Conservation (phyloP, 176 grass and related monocot genomes). For the Avena insularis region DNA sequence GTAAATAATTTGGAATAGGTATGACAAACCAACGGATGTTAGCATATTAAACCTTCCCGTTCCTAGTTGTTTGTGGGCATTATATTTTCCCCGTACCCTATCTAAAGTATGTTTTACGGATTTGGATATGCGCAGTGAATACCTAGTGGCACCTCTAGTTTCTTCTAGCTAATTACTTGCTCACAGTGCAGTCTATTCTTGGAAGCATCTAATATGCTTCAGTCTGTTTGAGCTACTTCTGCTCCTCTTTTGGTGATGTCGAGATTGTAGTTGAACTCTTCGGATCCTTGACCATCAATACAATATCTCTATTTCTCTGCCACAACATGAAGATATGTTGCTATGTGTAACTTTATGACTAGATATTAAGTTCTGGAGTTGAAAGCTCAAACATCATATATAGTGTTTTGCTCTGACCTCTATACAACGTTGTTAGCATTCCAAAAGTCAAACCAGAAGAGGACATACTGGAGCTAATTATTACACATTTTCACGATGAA, state of each 20-base stretch:
- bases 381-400: not conserved
- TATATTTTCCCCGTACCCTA: not conserved
- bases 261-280: slow-evolving; percentile 1
- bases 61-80: not conserved
- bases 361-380: slow-evolving; percentile 3
- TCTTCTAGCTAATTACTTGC: not conserved
- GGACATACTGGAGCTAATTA: not conserved
- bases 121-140: not conserved
- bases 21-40: not conserved
- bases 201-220: slow-evolving; percentile 14
- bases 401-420: slow-evolving; percentile 18
- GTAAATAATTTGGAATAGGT: not conserved
- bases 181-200: not conserved
- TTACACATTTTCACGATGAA: not conserved
- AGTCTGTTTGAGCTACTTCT: slow-evolving; percentile 11
- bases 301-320: no score
- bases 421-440: not conserved
- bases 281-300: not conserved
- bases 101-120: not conserved
- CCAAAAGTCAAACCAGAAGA: not conserved
- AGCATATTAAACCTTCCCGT: not conserved
- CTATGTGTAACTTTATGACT: slow-evolving; percentile 21
- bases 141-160: not conserved
- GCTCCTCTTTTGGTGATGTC: not conserved
- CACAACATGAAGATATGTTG: slow-evolving; percentile 6